A percentile compares a stretch with the other conserved stretches of the same genome.
Conservation (phyloP, 2,329 filamentous ascomycete species). For the Alternaria novae-zelandiae region DNA sequence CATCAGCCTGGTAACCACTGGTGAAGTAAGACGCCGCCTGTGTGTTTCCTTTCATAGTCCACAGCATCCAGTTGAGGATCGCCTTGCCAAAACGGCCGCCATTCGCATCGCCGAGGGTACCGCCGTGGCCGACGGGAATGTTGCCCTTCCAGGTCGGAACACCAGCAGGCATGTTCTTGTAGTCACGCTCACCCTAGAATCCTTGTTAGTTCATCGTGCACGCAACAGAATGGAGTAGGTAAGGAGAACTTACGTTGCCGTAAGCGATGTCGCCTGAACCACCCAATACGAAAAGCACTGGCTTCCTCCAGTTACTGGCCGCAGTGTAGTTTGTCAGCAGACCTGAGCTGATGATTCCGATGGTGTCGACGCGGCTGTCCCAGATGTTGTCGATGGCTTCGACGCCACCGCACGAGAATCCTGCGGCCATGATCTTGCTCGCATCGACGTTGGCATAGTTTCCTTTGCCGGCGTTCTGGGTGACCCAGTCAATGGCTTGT, state of each 20-base stretch:
- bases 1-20: conserved; percentile 10
- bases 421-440: conserved; percentile 20
- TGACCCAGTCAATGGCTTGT: conserved; percentile 21
- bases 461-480: conserved; percentile 18
- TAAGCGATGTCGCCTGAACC: conserved; percentile 26
- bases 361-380: conserved; percentile 16
- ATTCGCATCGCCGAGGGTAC: conserved; percentile 16
- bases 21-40: conserved; percentile 9
- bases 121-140: conserved; percentile 27
- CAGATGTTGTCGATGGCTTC: conserved; percentile 22
- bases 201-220: neutral
- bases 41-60: conserved; percentile 18
- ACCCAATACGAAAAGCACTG: conserved; percentile 23
- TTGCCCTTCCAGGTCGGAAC: conserved; percentile 28
- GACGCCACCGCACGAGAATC: conserved; percentile 23
- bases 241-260: conserved; percentile 19
- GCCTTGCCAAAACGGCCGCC: conserved; percentile 24
- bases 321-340: conserved; percentile 15
- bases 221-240: neutral
- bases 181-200: conserved; percentile 24
- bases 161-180: conserved; percentile 14
- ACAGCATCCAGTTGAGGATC: conserved; percentile 20
- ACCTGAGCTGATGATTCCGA: conserved; percentile 25
- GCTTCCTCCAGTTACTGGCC: conserved; percentile 16
- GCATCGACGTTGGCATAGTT: conserved; percentile 27